Percentiles rank a stretch among this genome's conserved stretches.
Conservation (phyloP, 2,329 filamentous ascomycete species). For the Huntiella omanensis region DNA sequence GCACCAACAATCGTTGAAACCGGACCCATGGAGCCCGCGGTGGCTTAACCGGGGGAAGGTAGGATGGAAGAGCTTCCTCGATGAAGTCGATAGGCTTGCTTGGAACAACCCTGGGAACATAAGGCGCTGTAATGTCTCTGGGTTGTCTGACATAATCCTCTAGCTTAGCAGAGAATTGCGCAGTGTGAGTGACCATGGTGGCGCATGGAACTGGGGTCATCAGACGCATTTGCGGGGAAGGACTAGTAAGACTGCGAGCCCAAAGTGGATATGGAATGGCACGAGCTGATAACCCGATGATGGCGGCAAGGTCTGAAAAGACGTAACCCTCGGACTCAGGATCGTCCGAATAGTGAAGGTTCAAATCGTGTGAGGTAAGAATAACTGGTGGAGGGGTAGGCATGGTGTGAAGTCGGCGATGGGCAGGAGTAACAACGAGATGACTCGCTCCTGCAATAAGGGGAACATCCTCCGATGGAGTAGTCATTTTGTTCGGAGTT, state of each 20-base stretch:
- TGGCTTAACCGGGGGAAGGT: background rate
- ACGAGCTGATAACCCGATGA: background rate
- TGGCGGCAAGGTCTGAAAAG: conserved; percentile 1
- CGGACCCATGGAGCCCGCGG: conserved; percentile 4
- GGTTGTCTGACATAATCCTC: too few species aligned
- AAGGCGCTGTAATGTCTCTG: too few species aligned
- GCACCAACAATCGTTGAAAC: background rate
- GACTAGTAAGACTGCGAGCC: background rate
- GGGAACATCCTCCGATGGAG: too few species aligned
- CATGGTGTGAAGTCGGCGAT: background rate
- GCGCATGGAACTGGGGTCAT: background rate
- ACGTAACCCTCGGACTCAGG: background rate
- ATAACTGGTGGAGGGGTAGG: background rate
- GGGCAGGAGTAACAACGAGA: too few species aligned
- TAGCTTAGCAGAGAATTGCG: too few species aligned
- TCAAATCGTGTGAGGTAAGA: background rate
- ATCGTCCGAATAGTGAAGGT: background rate
- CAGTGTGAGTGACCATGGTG: background rate
- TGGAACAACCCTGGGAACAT: background rate
- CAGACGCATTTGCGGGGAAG: background rate
- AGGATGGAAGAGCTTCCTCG: background rate
- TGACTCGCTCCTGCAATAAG: too few species aligned
- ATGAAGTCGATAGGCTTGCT: conserved; percentile 4
- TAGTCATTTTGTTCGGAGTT: too few species aligned
- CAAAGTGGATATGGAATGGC: background rate